phyloP scores from a whole-genome alignment of 176 grass and related monocot genomes.

The Carex cristatella region DNA sequence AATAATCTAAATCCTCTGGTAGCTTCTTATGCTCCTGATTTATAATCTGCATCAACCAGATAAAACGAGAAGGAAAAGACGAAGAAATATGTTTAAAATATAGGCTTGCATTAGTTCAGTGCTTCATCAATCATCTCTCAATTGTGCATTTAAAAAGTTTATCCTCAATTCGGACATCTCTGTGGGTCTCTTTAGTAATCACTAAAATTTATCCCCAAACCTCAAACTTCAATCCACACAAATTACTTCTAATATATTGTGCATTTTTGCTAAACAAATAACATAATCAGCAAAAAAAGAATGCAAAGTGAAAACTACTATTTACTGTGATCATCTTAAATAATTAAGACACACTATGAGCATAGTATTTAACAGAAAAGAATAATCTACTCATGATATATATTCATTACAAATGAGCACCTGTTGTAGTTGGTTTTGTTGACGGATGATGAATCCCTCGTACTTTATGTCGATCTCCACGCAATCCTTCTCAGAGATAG shows the following conservation, averaged over 20 bases:
- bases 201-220: not conserved
- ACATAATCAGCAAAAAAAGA: not conserved
- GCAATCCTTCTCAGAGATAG: constrained; percentile 88
- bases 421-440: constrained; percentile 86
- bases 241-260: not conserved
- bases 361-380: constrained; percentile 12
- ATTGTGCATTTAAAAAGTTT: not conserved
- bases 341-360: not conserved
- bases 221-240: not conserved
- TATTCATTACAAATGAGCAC: constrained; percentile 23
- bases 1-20: constrained; percentile 91
- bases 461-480: constrained; percentile 99
- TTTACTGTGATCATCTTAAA: not conserved
- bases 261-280: not conserved
- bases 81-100: not conserved
- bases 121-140: not conserved
- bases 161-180: not conserved
- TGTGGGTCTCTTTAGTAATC: not conserved
- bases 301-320: not conserved
- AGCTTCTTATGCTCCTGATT: constrained; percentile 87
- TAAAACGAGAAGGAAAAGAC: not conserved
- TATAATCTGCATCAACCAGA: constrained; percentile 53
- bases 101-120: not conserved
- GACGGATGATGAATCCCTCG: constrained; percentile 72
- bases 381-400: not conserved